Evolutionary conservation across 805 yeast genomes (phyloP), one percentile per base, ranked within the genome.

Genomic region (Candida montana): DNA sequence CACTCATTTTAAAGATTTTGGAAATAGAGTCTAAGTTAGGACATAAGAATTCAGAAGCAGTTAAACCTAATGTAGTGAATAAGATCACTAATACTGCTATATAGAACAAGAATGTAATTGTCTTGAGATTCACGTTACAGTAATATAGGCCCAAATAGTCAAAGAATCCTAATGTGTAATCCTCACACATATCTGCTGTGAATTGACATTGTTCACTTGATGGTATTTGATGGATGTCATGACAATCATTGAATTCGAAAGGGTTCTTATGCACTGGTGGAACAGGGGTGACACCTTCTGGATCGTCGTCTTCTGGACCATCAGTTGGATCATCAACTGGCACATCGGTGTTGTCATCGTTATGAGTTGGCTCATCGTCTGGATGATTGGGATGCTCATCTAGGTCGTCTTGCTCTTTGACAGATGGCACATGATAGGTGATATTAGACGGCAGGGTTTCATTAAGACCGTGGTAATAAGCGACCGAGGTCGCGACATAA

Each of bases 21-120:
- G 96, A 79, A 17, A 91, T 72, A 17, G 79, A 72, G 37, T 81
- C 77, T 31, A 90, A 63, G 47, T 87, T 88, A 1, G 96, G 95
- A 32, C 95, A 82, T 41, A 91, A 60, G 54, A 74, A 86, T 58
- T 86, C 93, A 3, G 91, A 81, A 1, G 97, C 95, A 2, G 95
- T 77, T 15, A 83, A 61, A 0, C 96, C 96, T 40, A 91, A 67
- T 0, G 81, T 65, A 17, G 79, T 67, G 55, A 90, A 89, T 15
- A 81, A 61, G 2, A 71, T 50, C 1, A 70, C 37, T 8, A 65
- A 39, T 4, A 42, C 34, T 11, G 26, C 13, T 2, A 41, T 16
- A 19, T 35, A 41, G 11, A 41, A 11, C 1, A 35, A 5, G 19
- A 47, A 49, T 1, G 37, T 15, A 2, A 45, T 11, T 13, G 50